phyloP scores from a whole-genome alignment of 2,329 filamentous ascomycete species.

The Ophiosphaerella korrae region DNA sequence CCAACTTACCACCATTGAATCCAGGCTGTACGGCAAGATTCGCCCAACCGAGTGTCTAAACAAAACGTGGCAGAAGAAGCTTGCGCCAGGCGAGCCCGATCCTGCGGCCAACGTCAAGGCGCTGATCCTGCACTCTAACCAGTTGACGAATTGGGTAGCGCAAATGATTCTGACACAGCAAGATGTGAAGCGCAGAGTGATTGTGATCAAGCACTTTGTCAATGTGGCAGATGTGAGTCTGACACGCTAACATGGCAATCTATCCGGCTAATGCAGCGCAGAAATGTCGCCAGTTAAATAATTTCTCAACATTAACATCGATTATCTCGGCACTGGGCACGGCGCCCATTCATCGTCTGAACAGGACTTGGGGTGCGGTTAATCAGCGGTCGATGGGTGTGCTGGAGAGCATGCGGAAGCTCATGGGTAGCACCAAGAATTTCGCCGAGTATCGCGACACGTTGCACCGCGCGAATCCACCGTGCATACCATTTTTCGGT shows the following conservation, averaged over 20 bases:
- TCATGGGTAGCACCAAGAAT: constrained; percentile 98
- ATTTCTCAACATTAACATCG: constrained; percentile 95
- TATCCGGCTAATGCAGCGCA: constrained; percentile 49
- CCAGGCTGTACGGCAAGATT: constrained; percentile 91
- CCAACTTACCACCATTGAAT: constrained; percentile 96
- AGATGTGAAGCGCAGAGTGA: constrained; percentile 93
- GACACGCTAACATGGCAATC: neutral
- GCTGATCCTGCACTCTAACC: constrained; percentile 95
- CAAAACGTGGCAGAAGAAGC: constrained; percentile 99
- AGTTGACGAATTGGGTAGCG: constrained; percentile 98
- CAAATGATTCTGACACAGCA: constrained; percentile 97
- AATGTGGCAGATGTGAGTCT: constrained; percentile 86
- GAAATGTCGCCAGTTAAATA: constrained; percentile 94
- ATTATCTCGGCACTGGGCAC: constrained; percentile 96
- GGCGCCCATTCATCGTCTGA: constrained; percentile 90
- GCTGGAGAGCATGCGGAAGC: constrained; percentile 86
- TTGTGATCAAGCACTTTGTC: constrained; percentile 98
- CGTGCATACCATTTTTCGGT: constrained; percentile 98
- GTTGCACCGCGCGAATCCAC: constrained; percentile 89
- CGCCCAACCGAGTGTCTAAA: constrained; percentile 95
- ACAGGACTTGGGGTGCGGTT: constrained; percentile 92
- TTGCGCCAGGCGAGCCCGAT: constrained; percentile 78
- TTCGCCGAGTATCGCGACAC: constrained; percentile 96
- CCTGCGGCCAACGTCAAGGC: constrained; percentile 94
- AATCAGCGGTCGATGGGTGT: constrained; percentile 80